Evolutionary conservation across 805 yeast genomes (phyloP), one percentile per base, ranked within the genome.

Genomic region (Priceomyces carsonii): DNA sequence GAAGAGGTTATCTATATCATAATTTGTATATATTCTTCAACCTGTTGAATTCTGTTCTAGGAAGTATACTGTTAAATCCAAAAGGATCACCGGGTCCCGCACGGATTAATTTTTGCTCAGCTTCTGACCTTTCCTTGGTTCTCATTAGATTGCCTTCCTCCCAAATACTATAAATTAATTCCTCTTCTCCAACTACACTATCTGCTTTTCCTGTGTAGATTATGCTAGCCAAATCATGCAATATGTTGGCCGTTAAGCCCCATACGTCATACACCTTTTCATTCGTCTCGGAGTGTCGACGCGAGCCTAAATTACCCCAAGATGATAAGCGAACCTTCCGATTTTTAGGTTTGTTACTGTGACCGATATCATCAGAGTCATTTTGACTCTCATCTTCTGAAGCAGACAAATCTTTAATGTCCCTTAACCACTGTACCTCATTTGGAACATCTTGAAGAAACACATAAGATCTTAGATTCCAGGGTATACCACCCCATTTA

Each of bases 171-270:
- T 76, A 69, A 19, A 83, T 79, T 39, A 83, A 57, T 40, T 79
- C 84, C 52, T 83, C 90, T 44, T 82, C 83, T 2, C 85, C 87
- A 29, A 75, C 53, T 18, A 65, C 55, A 9, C 46, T 29, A 22
- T 40, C 29, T 3, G 32, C 15, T 14, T 41, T 28, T 3, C 28
- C 31, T 6, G 42, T 36, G 50, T 77, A 75, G 3, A 75, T 63
- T 7, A 83, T 66, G 38, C 69, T 71, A 2, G 88, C 81, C 18
- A 85, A 50, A 52, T 85, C 91, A 48, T 77, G 85, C n/a, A 85
- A 53, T 7, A 85, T 84, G 51, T 82, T 83, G 2, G 90, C 91
- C 0, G 93, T 85, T 23, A 85, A 60, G 1, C 95, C 95, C 95
- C 93, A 85, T 4, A 85, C 80, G 50, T 83, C 85, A 50, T 84